Base-by-base conservation (phyloP, 345 rosid species). In the Cardamine chenopodiifolia region DNA sequence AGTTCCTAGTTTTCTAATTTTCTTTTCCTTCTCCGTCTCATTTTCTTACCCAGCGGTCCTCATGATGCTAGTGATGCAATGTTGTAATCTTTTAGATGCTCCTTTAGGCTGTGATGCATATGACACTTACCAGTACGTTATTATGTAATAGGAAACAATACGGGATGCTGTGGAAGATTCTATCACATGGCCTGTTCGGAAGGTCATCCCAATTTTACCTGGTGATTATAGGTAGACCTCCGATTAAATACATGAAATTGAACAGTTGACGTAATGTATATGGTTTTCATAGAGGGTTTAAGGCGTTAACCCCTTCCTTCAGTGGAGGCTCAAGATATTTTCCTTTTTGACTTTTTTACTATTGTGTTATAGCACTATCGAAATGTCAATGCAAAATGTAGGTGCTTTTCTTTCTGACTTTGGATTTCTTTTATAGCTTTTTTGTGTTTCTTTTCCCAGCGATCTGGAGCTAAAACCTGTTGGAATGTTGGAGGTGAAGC, bases 111-210 rank as follows among this genome's bases (percentile, higher is more conserved):
- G 44, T 47, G 45, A 37, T 59, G 11, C 61, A 6, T 66, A 59
- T 78, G 29, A 52, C 18, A 28, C 71, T 70, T 23, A 68, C 70
- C 7, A 18, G 42, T 49, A 69, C n/a, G 62, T 77, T 74, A 48
- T 35, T 50, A 50, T 77, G 48, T 77, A 72, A 75, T 89, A 96
- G 99, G 94, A 83, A 66, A 92, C 97, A 29, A 96, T 96, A 72
- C 72, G 81, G 14, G 90, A 96, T 88, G 98, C 99, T 7, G 77
- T 96, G 70, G 99, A 96, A 80, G 99, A 92, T 72, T 87, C 97
- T 32, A 92, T 96, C 68, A 92, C 96, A 50, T 96, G 99, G 99
- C 99, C 99, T 75, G 95, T 90, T 52, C 85, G 99, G 71, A 96
- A 96, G 88, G 84, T 96, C 81, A 54, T 96, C 78, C 98, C 98